Evolutionary conservation across 257 asterid genomes (phyloP).

Genomic region (Henckelia pumila): DNA sequence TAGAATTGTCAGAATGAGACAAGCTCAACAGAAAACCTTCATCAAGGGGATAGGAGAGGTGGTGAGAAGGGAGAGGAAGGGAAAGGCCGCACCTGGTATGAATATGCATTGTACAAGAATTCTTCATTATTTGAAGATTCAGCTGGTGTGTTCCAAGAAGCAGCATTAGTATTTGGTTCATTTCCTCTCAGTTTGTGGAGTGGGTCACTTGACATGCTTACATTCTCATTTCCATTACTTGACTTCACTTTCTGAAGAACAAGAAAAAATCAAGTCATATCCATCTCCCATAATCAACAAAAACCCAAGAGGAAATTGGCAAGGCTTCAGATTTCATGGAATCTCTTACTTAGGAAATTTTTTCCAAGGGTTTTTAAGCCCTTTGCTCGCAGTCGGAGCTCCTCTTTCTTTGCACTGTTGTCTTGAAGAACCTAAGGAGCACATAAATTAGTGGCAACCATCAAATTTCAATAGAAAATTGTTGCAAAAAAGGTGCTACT

Average conservation of each 20-base stretch:
- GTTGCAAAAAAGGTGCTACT: constrained; percentile 18
- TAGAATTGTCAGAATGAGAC: background rate
- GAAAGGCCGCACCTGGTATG: constrained; percentile 46
- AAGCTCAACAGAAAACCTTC: background rate
- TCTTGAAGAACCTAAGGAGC: constrained; percentile 80
- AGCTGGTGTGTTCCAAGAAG: constrained; percentile 46
- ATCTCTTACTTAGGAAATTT: constrained; percentile 67
- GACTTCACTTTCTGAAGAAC: constrained; percentile 68
- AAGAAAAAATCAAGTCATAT: constrained; percentile 20
- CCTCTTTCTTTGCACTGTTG: constrained; percentile 80
- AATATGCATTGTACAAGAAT: constrained; percentile 28
- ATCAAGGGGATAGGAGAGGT: background rate
- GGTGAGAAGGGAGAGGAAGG: background rate
- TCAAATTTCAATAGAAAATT: constrained; percentile 18
- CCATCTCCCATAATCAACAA: constrained; percentile 7
- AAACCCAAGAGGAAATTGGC: constrained; percentile 6
- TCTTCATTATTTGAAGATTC: constrained; percentile 46
- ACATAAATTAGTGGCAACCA: constrained; percentile 16
- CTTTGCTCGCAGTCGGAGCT: constrained; percentile 86
- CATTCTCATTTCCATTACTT: constrained; percentile 50
- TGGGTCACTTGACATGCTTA: constrained; percentile 33
- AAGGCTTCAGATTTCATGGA: constrained; percentile 17
- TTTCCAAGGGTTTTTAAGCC: constrained; percentile 94
- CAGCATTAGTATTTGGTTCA: constrained; percentile 39
- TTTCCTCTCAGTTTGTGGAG: constrained; percentile 48